phyloP scores from a whole-genome alignment of 805 yeast genomes.

The Hanseniaspora jakobsenii region DNA sequence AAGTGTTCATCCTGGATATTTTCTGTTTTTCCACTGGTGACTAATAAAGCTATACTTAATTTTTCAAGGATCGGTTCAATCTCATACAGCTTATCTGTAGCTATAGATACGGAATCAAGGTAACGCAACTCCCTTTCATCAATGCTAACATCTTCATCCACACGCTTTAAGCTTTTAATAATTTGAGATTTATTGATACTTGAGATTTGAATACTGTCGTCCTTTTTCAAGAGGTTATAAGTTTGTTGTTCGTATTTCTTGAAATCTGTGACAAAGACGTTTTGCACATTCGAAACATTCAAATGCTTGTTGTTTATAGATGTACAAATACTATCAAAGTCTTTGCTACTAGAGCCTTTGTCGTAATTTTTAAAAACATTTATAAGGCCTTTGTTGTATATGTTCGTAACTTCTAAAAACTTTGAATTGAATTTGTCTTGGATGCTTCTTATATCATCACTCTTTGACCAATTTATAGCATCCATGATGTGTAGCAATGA shows the following conservation, averaged over 20 bases:
- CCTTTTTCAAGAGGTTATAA: constrained; percentile 55
- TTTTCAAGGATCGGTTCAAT: constrained; percentile 47
- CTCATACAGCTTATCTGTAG: constrained; percentile 33
- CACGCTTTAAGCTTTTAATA: constrained; percentile 55
- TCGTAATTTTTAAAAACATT: constrained; percentile 4
- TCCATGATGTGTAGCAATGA: constrained; percentile 46
- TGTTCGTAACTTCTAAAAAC: constrained; percentile 49
- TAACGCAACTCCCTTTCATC: constrained; percentile 41
- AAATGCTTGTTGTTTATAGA: constrained; percentile 43
- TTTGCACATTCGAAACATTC: constrained; percentile 41
- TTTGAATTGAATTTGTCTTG: constrained; percentile 48
- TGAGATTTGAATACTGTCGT: constrained; percentile 72
- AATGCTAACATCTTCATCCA: constrained; percentile 58
- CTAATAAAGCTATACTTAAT: constrained; percentile 51
- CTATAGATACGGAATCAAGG: constrained; percentile 38
- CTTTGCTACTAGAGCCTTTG: neutral
- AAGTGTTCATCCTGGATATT: constrained; percentile 25
- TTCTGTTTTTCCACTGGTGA: constrained; percentile 29
- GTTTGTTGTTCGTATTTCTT: constrained; percentile 57
- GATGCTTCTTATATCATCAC: constrained; percentile 50
- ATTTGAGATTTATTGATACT: constrained; percentile 69
- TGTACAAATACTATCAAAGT: constrained; percentile 30
- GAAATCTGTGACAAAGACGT: constrained; percentile 48
- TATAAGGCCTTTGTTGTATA: constrained; percentile 38
- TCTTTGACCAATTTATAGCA: constrained; percentile 52